A percentile compares a stretch with the other conserved stretches of the same genome.
phyloP scores from a whole-genome alignment of 2,329 filamentous ascomycete species.

The Aspergillus melleus region DNA sequence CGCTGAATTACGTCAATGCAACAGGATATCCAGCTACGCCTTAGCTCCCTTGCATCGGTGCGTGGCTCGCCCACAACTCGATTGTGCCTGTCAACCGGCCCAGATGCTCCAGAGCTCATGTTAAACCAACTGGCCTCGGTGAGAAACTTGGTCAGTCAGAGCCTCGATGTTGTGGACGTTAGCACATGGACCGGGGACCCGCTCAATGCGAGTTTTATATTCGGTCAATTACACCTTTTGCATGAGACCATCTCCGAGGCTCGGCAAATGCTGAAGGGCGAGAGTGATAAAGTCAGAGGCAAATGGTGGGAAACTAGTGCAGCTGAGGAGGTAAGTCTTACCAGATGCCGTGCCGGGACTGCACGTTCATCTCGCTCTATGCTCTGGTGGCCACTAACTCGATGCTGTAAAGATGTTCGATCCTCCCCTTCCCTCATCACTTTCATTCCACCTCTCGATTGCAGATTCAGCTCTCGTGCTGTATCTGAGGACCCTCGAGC shows the following conservation, averaged over 20 bases:
- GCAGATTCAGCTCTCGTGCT: slow-evolving; percentile 70
- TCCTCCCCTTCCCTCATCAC: slow-evolving; percentile 61
- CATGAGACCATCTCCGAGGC: slow-evolving; percentile 64
- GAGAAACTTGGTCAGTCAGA: slow-evolving; percentile 75
- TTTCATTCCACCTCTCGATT: slow-evolving; percentile 73
- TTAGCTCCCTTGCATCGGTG: slow-evolving; percentile 55
- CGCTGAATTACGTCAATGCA: neutral
- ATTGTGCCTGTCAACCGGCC: slow-evolving; percentile 52
- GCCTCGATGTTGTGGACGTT: slow-evolving; percentile 78
- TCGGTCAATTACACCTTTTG: slow-evolving; percentile 58
- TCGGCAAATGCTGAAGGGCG: slow-evolving; percentile 59
- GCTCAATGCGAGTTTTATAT: slow-evolving; percentile 58
- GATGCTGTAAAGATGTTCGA: slow-evolving; percentile 52
- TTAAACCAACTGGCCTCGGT: slow-evolving; percentile 71
- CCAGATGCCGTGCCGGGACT: neutral
- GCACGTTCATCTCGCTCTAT: neutral
- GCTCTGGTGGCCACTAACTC: neutral
- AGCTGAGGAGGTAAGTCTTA: slow-evolving; percentile 56
- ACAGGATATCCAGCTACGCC: slow-evolving; percentile 73
- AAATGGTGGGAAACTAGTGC: slow-evolving; percentile 58
- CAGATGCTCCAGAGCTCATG: slow-evolving; percentile 58
- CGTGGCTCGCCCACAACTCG: slow-evolving; percentile 53
- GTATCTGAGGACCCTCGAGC: slow-evolving; percentile 68
- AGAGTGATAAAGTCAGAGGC: slow-evolving; percentile 48
- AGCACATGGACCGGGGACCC: slow-evolving; percentile 70